Percentiles rank a stretch among this genome's conserved stretches.
Conservation (phyloP, 2,329 filamentous ascomycete species). For the Microcyclospora tardicrescens region DNA sequence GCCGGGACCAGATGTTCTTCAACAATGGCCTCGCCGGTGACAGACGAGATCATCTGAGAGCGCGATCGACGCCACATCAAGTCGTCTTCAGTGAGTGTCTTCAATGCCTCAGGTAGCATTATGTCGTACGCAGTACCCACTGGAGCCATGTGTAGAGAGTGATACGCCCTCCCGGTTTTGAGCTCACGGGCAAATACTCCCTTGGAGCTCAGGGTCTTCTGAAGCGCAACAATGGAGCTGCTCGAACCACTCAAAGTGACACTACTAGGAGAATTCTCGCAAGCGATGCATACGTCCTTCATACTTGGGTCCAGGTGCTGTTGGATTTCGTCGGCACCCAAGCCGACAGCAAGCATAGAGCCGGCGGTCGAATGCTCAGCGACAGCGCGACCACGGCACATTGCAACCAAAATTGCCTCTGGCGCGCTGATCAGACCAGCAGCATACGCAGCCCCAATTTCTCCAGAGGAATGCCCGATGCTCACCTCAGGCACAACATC, state of each 20-base stretch:
- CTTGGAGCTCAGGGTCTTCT: not conserved
- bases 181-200: constrained; percentile 25
- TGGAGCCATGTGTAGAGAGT: constrained; percentile 25
- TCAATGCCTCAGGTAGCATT: not conserved
- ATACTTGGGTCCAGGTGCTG: not conserved
- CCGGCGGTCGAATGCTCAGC: not conserved
- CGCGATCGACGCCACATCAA: not conserved
- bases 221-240: not conserved
- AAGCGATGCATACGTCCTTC: not conserved
- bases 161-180: constrained; percentile 31
- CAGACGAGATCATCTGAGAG: not conserved
- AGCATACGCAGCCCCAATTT: constrained; percentile 23
- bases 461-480: constrained; percentile 21
- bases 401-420: constrained; percentile 10
- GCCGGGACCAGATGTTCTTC: not conserved
- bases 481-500: constrained; percentile 12
- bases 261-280: not conserved
- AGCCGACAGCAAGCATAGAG: not conserved
- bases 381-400: constrained; percentile 10
- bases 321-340: not conserved
- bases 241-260: not conserved
- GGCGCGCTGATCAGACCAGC: constrained; percentile 10
- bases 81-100: not conserved
- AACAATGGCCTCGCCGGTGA: not conserved
- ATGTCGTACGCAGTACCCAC: not conserved